These are phyloP conservation scores for Proliferodiscus dingleyae DNA, from an alignment of 2,329 filamentous ascomycete species.

Conservation along the genomic window DNA sequence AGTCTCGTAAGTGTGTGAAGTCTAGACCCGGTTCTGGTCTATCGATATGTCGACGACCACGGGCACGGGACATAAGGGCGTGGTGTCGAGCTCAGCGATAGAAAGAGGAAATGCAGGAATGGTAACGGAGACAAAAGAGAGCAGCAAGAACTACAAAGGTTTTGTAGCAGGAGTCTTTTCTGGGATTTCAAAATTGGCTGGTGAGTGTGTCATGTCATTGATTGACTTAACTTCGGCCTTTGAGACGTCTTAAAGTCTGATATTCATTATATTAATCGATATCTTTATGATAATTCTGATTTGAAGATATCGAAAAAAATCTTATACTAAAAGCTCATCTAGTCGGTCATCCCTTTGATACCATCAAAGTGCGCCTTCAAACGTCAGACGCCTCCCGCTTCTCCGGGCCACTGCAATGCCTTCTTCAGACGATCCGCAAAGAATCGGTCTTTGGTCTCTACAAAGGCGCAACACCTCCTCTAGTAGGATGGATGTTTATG, in stretches of 20 bases:
- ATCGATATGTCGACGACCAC: conserved; percentile 1
- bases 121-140: conserved; percentile 23
- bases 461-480: conserved; percentile 87
- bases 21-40: too few species aligned
- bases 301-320: too few species aligned
- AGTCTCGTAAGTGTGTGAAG: neutral
- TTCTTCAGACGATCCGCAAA: conserved; percentile 76
- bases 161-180: conserved; percentile 97
- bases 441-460: conserved; percentile 85
- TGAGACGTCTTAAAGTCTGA: too few species aligned
- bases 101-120: neutral
- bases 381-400: conserved; percentile 76
- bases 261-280: neutral
- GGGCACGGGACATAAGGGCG: neutral
- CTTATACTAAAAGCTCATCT: conserved; percentile 1
- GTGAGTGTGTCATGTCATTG: conserved; percentile 46
- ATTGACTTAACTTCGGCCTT: neutral
- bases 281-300: too few species aligned
- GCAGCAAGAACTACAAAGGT: conserved; percentile 68
- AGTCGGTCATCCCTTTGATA: conserved; percentile 79
- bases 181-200: conserved; percentile 82
- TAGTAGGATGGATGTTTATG: conserved; percentile 99
- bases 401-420: conserved; percentile 78
- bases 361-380: conserved; percentile 92
- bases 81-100: neutral